Evolutionary conservation across 345 rosid species (phyloP), one percentile per base, ranked within the genome.

Genomic region (Eucalyptus cloeziana): DNA sequence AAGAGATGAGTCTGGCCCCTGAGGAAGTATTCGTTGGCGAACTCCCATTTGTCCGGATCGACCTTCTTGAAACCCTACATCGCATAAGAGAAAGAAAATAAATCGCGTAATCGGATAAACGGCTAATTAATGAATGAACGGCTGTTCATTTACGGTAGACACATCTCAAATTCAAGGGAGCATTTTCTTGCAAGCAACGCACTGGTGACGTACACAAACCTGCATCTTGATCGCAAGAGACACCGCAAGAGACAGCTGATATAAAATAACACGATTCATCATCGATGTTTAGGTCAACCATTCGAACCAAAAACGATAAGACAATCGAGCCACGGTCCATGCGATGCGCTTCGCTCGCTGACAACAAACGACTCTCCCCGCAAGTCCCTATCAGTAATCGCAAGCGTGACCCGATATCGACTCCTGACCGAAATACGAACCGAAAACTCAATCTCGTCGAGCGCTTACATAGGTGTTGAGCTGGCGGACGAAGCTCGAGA

Each of bases 21-120:
- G 11, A 95, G 93, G 76, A 97, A 97, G 88, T 94, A 95, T 81
- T 96, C 96, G 91, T 96, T 96, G 52, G 97, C 97, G 49, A 97
- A 97, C 88, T 97, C 99, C 99, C 99, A 96, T 90, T 90, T 88
- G 87, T 97, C 99, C 7, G 99, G 96, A 94, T 97, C 99, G 89
- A 95, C 96, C 91, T 97, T 97, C 76, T 94, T 92, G 86, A 97
- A 97, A 8, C 99, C 99, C 99, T 97, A 91, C 31, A 86, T 22
- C 51, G n/a, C 49, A 37, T 37, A 37, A 71, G 6, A 71, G 83
- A 71, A 87, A 25, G 52, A 43, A 62, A 49, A 87, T 37, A 31
- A 40, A 30, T 44, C 14, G 7, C 51, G 33, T 45, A 47, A 87
- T 43, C 64, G 64, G 1, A 45, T 24, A n/a, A 13, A 31, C 0